phyloP scores from a whole-genome alignment of 2,329 filamentous ascomycete species.

The Colletotrichum sp. region DNA sequence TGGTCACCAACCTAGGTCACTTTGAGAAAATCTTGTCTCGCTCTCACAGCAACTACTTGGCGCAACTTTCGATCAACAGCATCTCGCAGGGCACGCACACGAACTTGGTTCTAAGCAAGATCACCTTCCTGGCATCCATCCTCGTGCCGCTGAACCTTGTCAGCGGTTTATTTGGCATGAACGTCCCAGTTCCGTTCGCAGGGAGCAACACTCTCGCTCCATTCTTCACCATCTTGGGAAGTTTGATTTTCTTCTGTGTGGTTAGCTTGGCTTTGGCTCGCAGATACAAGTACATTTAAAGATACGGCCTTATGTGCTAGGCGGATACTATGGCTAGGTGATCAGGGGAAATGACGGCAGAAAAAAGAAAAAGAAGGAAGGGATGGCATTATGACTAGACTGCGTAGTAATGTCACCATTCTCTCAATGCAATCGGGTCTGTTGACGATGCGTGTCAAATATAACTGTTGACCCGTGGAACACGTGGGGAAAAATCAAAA shows the following conservation, averaged over 20 bases:
- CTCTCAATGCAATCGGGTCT: neutral
- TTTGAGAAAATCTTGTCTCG: slow-evolving; percentile 98
- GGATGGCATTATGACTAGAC: neutral
- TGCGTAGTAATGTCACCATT: neutral
- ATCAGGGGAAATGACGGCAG: neutral
- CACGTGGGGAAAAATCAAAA: neutral
- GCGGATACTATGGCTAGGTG: neutral
- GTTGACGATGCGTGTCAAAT: neutral
- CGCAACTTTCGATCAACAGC: slow-evolving; percentile 91
- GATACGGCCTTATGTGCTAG: neutral
- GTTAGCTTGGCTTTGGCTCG: slow-evolving; percentile 52
- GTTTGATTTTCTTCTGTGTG: slow-evolving; percentile 59
- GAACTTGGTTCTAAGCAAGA: slow-evolving; percentile 91
- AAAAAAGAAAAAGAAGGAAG: neutral
- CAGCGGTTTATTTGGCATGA: slow-evolving; percentile 88
- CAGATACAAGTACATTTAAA: slow-evolving; percentile 48
- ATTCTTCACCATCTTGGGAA: slow-evolving; percentile 57
- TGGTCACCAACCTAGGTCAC: slow-evolving; percentile 95
- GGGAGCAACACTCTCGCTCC: slow-evolving; percentile 56
- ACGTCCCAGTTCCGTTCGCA: slow-evolving; percentile 74
- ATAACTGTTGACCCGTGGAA: neutral
- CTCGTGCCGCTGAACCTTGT: slow-evolving; percentile 96
- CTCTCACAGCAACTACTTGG: slow-evolving; percentile 94
- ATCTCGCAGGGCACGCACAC: slow-evolving; percentile 86
- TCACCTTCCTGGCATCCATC: slow-evolving; percentile 91